A percentile compares a stretch with the other conserved stretches of the same genome.
phyloP scores from a whole-genome alignment of 1,284 basidiomycete genomes.

The Rhodotorula sp. region DNA sequence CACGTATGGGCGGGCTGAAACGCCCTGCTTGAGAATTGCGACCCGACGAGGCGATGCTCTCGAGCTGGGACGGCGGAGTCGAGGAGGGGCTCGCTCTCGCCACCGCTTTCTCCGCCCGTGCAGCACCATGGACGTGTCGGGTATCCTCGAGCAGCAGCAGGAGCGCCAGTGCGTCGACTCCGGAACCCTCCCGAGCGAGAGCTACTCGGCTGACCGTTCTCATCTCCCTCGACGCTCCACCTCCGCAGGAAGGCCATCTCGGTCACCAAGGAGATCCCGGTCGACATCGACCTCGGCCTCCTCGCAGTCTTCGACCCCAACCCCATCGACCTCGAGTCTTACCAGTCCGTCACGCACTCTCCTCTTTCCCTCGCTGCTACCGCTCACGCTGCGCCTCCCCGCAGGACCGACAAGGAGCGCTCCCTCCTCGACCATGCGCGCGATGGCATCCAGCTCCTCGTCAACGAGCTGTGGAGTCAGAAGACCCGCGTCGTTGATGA shows the following conservation, averaged over 20 bases:
- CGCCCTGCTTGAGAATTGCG: too few relatives aligned
- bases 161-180: constrained; percentile 61
- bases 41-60: not conserved
- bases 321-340: constrained; percentile 75
- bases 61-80: not conserved
- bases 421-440: constrained; percentile 79
- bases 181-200: not conserved
- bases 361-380: not conserved
- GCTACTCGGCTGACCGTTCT: not conserved
- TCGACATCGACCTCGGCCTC: constrained; percentile 79
- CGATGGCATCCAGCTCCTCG: constrained; percentile 80
- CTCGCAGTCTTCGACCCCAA: constrained; percentile 85
- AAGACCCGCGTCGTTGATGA: constrained; percentile 74
- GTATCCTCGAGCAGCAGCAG: constrained; percentile 67
- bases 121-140: constrained; percentile 74
- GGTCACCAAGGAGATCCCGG: constrained; percentile 76
- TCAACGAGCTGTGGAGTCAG: constrained; percentile 77
- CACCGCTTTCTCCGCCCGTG: not conserved
- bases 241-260: constrained; percentile 63
- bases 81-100: too few relatives aligned
- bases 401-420: constrained; percentile 72
- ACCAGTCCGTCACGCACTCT: constrained; percentile 60
- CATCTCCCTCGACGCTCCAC: not conserved
- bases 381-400: constrained; percentile 1
- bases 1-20: too few relatives aligned